Base-by-base conservation (phyloP, 23 red algal genomes). In the Pyropia haitanensis region DNA sequence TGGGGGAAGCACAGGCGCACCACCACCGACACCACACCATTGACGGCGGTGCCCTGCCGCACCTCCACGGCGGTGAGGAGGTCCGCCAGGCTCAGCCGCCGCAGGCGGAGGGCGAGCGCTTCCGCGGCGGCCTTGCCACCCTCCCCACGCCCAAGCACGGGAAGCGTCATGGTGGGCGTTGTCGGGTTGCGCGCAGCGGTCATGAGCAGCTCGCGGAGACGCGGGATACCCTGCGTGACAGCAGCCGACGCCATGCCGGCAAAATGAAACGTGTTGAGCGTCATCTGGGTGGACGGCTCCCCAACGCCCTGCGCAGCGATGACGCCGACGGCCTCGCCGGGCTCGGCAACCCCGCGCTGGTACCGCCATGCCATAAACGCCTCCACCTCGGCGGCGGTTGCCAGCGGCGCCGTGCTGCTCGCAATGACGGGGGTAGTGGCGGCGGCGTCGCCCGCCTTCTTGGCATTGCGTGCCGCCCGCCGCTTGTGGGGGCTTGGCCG, bases 221-320 rank as follows among this genome's bases (percentile, higher is more conserved):
- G 76, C 5, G 94, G 94, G 23, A 98, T 87, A 52, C 94, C 94
- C 34, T 87, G 77, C 22, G 85, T 98, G 2, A 98, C 94, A 71
- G 91, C 86, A 48, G 65, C 85, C 21, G 85, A 85, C 28, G 80
- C 88, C 65, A 88, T 91, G 14, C 94, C 94, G 21, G 86, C 86
- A 72, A 91, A 88, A 72, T 98, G 94, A 88, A 98, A 98, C 18
- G 94, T 98, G 63, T 98, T 98, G 26, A 98, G 55, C 24, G 94
- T 98, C 94, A 98, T 98, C 55, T 98, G 94, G 15, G 94, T 98
- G 39, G 79, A 87, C 46, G 94, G 94, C 75, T 98, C 94, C 5
- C 94, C 94, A 26, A 98, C 66, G 30, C 84, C 72, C 66, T 98
- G 94, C 8, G 86, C 94, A 22, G 94, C 94, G 56, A 98, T 39